Base-by-base conservation (phyloP, 2,329 filamentous ascomycete species). In the Knoxdaviesia proteae region DNA sequence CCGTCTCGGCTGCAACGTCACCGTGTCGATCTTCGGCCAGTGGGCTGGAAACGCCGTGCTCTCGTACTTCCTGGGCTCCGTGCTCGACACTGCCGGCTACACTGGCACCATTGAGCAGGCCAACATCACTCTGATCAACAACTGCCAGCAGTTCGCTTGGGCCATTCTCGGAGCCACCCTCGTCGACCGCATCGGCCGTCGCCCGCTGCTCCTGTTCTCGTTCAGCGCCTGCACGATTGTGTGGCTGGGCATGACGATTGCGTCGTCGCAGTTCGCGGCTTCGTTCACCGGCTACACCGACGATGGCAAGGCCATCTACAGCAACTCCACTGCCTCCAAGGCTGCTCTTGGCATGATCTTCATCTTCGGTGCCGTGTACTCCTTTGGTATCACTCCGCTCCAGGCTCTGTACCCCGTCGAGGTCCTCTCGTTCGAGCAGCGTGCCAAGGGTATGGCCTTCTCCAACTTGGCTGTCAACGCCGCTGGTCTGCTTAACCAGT, bases 391-490 rank as follows among this genome's bases (percentile, higher is more conserved):
- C 42, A 58, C 55, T 1, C 56, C 55, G 0, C 52, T 57, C 1
- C 55, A 57, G 46, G 54, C 49, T 5, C 53, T 72, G 9, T 71
- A 70, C 50, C 64, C 67, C 0, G 67, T 70, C 40, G 68, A 72
- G 49, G 64, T 66, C 9, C 58, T 71, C 7, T 63, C 59, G 10
- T 70, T 67, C 47, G 66, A 71, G 51, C 68, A 66, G 49, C 61
- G 68, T 42, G 68, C 66, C 42, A 71, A 71, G 56, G 68, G 68
- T 9, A 70, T 71, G 64, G 67, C 64, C 2, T 63, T 70, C 49
- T 63, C 52, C 51, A 63, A 55, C 42, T 54, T 60, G 46, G 61
- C 56, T 49, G 61, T 60, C 70, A 36, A 62, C 45, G 57, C 60
- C 36, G 63, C 61, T 7, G 62, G 58, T 36, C 56, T 68, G 36